Base-by-base conservation (phyloP, 768 basidiomycete species). In the Lactarius hatsudake region DNA sequence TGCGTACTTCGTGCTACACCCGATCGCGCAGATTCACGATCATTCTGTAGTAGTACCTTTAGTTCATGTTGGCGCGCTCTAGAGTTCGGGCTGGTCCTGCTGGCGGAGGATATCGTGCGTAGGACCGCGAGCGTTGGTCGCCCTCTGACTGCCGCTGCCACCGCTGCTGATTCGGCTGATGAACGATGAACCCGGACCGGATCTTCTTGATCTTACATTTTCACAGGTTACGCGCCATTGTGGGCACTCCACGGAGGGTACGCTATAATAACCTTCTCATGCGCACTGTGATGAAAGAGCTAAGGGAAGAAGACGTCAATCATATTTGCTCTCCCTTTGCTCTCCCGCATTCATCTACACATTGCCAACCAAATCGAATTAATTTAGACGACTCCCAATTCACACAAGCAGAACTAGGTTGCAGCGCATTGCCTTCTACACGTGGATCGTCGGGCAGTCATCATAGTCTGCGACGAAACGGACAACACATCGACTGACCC, bases 41-140 rank as follows among this genome's bases (percentile, higher is more conserved):
- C 17, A 17, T 13, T 13, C 8, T 1, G 2, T 28, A 28, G 2
- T 28, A 28, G 73, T 64, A 73, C 72, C 65, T 74, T 38, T 38
- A 36, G 3, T 74, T 74, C 61, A 65, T 67, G 0, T 56, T 74
- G 72, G 28, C 73, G 74, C 43, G 54, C 58, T 20, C 74, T 74
- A 40, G 68, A 71, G 53, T 73, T 71, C 30, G 61, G 62, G 43
- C 32, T 65, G 23, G 69, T 67, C 38, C 20, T 71, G 5, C 56
- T 65, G 20, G 23, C 40, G 18, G 69, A 66, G 3, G 69, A 73
- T 3, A 56, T 73, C 38, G 38, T 62, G 51, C 63, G 32, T 2
- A 23, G 38, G 26, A 34, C 63, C 1, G 17, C 5, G 15, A 58
- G 71, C 10, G 72, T 72, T 3, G 59, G 43, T 36, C 61, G 67